phyloP scores from a whole-genome alignment of 2,329 filamentous ascomycete species.

The Fusarium xyrophilum region DNA sequence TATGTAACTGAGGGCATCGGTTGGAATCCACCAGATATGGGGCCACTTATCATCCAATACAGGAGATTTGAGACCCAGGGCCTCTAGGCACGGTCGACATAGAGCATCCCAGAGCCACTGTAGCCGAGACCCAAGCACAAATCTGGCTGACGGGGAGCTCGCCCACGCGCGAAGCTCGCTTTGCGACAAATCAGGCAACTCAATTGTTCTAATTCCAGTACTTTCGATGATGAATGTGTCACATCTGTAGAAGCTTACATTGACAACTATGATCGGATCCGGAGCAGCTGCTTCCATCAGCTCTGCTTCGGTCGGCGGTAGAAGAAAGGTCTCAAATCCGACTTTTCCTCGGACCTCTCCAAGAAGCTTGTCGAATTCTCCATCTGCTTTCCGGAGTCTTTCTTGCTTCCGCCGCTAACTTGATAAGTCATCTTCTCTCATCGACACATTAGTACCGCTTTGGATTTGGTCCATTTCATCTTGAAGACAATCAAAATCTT shows the following conservation, averaged over 20 bases:
- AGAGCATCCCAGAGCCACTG: neutral
- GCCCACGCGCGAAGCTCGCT: neutral
- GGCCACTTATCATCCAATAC: too few relatives aligned
- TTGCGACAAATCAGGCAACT: neutral
- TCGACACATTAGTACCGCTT: fast-evolving
- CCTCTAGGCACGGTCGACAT: fast-evolving
- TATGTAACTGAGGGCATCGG: neutral
- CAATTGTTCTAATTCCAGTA: neutral
- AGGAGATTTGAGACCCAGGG: neutral
- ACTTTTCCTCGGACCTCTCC: fast-evolving
- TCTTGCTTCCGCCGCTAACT: neutral
- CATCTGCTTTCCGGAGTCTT: neutral
- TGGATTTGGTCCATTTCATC: neutral
- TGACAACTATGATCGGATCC: neutral
- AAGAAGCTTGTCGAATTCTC: neutral
- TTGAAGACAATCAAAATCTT: neutral
- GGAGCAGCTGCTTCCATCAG: neutral
- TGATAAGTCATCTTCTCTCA: fast-evolving
- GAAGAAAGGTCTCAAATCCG: neutral
- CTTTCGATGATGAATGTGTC: neutral
- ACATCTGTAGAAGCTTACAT: neutral
- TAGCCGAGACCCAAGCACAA: neutral
- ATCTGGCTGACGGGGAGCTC: neutral
- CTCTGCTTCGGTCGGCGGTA: neutral
- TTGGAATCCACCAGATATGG: neutral